Evolutionary conservation across 345 rosid species (phyloP), one percentile per base, ranked within the genome.

Genomic region (Mercurialis annua): DNA sequence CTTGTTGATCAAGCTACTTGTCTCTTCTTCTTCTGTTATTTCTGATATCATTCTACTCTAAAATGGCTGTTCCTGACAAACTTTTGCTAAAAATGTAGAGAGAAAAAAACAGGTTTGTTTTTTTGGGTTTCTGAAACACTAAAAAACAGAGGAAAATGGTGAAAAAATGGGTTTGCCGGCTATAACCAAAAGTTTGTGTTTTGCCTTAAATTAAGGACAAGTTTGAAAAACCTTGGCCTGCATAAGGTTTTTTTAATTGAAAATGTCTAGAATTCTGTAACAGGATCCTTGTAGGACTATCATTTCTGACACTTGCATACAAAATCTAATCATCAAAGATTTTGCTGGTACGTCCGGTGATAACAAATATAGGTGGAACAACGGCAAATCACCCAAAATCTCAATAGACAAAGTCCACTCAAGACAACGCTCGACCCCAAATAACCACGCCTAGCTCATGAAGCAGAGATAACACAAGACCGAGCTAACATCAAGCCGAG

Each of bases 11-110:
- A 55, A 42, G 46, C 52, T 52, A 65, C 49, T n/a, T 30, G 3
- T 57, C 14, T 58, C 72, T 30, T 74, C 74, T 30, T 74, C 79
- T 72, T 77, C 82, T 5, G 68, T 76, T 59, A 81, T 84, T 69
- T 84, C 88, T 14, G 83, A 68, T 56, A 55, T 60, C 77, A 54
- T 59, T 21, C 40, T 55, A 29, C 60, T 29, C 60, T 55, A 2
- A 16, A 49, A 29, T 1, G 47, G 12, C 42, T 44, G n/a, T 5
- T 44, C n/a, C n/a, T n/a, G n/a, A n/a, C n/a, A n/a, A n/a, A n/a
- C n/a, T 11, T 4, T 11, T 17, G 20, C 46, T 10, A 14, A 1
- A 38, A 12, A 67, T 16, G 26, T 29, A 15, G 29, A 46, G 7
- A 62, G 17, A 30, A 18, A 48, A 33, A 51, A 3, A 29, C 18